Percentiles rank a stretch among this genome's conserved stretches.
Evolutionary conservation across 2,329 filamentous ascomycete genomes (phyloP).

Genomic region (Colletotrichum euphorbiae): DNA sequence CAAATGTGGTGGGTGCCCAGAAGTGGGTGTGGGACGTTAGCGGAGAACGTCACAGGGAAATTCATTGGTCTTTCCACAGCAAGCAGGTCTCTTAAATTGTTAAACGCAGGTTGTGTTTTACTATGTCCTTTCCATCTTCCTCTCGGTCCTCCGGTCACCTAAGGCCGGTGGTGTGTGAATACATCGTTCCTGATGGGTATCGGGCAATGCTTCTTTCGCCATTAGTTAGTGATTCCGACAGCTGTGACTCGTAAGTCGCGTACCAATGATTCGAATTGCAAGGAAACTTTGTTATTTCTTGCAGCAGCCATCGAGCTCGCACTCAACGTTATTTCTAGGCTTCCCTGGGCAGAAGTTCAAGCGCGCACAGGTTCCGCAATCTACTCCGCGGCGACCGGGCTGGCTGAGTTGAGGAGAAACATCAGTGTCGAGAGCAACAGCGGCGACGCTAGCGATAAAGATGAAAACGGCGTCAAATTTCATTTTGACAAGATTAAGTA

Average conservation of each 20-base stretch:
- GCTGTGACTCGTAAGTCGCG: background rate
- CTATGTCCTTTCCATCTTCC: no score
- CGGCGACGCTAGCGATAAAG: constrained; percentile 28
- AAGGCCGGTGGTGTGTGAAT: no score
- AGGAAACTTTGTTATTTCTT: background rate
- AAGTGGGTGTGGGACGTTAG: no score
- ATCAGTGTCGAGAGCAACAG: constrained; percentile 26
- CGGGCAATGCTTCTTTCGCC: background rate
- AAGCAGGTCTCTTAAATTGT: no score
- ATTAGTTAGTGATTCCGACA: background rate
- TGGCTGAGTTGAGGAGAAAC: constrained; percentile 23
- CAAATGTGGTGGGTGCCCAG: no score
- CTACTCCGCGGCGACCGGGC: constrained; percentile 29
- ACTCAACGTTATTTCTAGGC: constrained; percentile 33
- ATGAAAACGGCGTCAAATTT: constrained; percentile 26
- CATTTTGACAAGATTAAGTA: constrained; percentile 17
- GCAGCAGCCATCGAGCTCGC: constrained; percentile 33
- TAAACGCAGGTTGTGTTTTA: no score
- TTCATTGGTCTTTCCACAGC: no score
- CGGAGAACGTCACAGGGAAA: no score
- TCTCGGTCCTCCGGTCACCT: no score
- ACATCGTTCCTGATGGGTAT: background rate
- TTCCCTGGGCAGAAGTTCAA: constrained; percentile 32
- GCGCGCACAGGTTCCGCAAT: constrained; percentile 25
- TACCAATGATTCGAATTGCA: background rate